Percentiles rank a stretch among this genome's conserved stretches.
phyloP scores from a whole-genome alignment of 805 yeast species.

The Saccharomyces eubayanus region DNA sequence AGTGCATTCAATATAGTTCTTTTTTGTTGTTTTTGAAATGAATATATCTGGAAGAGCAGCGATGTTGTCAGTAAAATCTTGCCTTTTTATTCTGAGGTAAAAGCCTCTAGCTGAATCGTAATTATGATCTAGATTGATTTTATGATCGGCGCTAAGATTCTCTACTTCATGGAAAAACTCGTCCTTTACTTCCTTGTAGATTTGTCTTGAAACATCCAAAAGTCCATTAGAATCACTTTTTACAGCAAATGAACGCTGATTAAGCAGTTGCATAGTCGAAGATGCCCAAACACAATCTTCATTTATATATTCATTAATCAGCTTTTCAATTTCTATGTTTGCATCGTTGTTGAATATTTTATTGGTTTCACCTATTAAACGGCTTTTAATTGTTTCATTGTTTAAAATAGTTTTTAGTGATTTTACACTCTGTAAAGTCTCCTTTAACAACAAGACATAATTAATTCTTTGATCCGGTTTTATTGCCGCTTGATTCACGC shows the following conservation, averaged over 20 bases:
- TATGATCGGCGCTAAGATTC: slow-evolving; percentile 16
- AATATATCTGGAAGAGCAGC: slow-evolving; percentile 28
- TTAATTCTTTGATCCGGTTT: slow-evolving; percentile 35
- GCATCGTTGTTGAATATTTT: slow-evolving; percentile 24
- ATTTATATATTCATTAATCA: slow-evolving; percentile 32
- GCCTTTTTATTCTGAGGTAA: slow-evolving; percentile 27
- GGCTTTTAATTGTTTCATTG: slow-evolving; percentile 4
- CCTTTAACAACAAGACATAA: slow-evolving; percentile 35
- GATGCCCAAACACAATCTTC: slow-evolving; percentile 39
- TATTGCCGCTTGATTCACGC: slow-evolving; percentile 19
- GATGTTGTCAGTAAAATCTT: slow-evolving; percentile 6
- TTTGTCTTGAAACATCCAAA: slow-evolving; percentile 37
- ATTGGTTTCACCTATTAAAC: slow-evolving; percentile 25
- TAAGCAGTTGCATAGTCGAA: slow-evolving; percentile 34
- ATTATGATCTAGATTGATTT: slow-evolving; percentile 24
- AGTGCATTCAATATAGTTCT: slow-evolving; percentile 32
- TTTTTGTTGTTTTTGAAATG: slow-evolving; percentile 29
- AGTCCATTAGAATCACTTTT: slow-evolving; percentile 39
- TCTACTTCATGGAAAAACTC: slow-evolving; percentile 30
- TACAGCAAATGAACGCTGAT: slow-evolving; percentile 39
- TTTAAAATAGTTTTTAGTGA: slow-evolving; percentile 6
- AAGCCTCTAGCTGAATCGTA: slow-evolving; percentile 36
- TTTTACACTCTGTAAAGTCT: slow-evolving; percentile 18
- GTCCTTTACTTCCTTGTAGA: slow-evolving; percentile 33
- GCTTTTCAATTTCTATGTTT: slow-evolving; percentile 14